Conservation (phyloP, 768 basidiomycete genomes). For the Pleurotus giganteus region DNA sequence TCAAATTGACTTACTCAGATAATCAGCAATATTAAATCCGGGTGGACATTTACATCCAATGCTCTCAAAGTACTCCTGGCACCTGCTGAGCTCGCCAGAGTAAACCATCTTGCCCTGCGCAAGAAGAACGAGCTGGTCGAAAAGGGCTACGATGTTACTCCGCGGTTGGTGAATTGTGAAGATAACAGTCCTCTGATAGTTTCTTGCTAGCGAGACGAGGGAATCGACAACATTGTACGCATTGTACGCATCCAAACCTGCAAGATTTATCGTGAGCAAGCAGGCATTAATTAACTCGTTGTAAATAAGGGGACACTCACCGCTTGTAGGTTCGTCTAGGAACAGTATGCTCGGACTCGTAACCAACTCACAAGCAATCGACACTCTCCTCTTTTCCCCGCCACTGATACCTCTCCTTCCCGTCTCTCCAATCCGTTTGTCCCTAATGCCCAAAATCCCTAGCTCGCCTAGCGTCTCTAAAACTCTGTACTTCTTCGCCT, state of each 20-base stretch:
- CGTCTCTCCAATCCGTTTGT: conserved; percentile 84
- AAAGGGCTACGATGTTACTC: conserved; percentile 94
- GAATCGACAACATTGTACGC: conserved; percentile 93
- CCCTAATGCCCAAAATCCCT: conserved; percentile 89
- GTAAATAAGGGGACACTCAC: conserved; percentile 53
- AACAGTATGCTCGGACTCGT: conserved; percentile 96
- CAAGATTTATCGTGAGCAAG: not conserved
- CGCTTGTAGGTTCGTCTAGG: conserved; percentile 96
- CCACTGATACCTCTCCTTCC: conserved; percentile 92
- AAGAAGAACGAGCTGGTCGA: conserved; percentile 87
- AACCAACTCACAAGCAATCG: conserved; percentile 97
- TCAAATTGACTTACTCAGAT: conserved; percentile 79
- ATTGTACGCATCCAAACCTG: conserved; percentile 93
- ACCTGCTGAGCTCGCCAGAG: conserved; percentile 71
- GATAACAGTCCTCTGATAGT: conserved; percentile 92
- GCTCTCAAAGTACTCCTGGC: conserved; percentile 76
- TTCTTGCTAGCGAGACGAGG: conserved; percentile 77
- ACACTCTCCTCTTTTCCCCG: conserved; percentile 95
- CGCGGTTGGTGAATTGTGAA: conserved; percentile 99
- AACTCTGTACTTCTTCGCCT: conserved; percentile 93
- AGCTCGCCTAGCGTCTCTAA: conserved; percentile 96
- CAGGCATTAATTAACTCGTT: not conserved
- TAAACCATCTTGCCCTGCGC: conserved; percentile 84
- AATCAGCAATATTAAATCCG: conserved; percentile 98
- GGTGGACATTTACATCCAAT: conserved; percentile 85